phyloP scores from a whole-genome alignment of 345 rosid genomes.

The Lepidium sativum region DNA sequence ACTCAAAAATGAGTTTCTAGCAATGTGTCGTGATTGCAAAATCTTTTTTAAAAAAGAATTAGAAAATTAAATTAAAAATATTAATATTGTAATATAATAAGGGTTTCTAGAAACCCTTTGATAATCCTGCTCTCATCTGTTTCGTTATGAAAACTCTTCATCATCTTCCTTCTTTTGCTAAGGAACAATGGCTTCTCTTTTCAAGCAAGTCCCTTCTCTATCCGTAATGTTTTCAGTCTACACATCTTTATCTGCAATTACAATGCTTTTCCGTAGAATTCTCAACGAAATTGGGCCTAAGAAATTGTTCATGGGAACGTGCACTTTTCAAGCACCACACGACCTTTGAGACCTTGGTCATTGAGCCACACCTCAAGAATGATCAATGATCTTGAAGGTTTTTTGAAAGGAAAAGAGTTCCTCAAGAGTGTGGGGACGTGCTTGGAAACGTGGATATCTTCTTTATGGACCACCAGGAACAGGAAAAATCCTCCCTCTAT shows the following conservation, averaged over 20 bases:
- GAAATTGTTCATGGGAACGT: slow-evolving; percentile 19
- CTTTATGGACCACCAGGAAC: slow-evolving; percentile 23
- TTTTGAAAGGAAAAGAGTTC: slow-evolving; percentile 18
- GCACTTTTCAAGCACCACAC: slow-evolving; percentile 20
- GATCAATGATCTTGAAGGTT: slow-evolving; percentile 21
- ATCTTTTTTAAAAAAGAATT: too few species aligned
- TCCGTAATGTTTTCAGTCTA: slow-evolving; percentile 13
- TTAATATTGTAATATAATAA: too few species aligned
- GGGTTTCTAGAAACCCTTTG: too few species aligned
- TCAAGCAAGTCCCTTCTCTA: slow-evolving; percentile 19
- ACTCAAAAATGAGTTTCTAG: too few species aligned
- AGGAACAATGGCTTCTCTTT: slow-evolving; percentile 1
- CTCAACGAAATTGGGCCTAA: slow-evolving; percentile 19
- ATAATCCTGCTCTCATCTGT: too few species aligned
- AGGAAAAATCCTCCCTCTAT: slow-evolving; percentile 22
- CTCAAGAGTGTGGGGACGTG: slow-evolving; percentile 20
- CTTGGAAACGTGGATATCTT: slow-evolving; percentile 27
- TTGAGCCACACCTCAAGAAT: slow-evolving; percentile 18
- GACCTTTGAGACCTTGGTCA: slow-evolving; percentile 17
- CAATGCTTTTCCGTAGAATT: slow-evolving; percentile 17
- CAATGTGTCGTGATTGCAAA: too few species aligned
- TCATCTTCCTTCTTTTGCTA: too few species aligned
- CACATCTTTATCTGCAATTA: slow-evolving; percentile 22
- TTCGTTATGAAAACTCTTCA: too few species aligned
- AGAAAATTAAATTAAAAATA: too few species aligned